Evolutionary conservation across 345 rosid genomes (phyloP).

Genomic region (Citrus unshiu): DNA sequence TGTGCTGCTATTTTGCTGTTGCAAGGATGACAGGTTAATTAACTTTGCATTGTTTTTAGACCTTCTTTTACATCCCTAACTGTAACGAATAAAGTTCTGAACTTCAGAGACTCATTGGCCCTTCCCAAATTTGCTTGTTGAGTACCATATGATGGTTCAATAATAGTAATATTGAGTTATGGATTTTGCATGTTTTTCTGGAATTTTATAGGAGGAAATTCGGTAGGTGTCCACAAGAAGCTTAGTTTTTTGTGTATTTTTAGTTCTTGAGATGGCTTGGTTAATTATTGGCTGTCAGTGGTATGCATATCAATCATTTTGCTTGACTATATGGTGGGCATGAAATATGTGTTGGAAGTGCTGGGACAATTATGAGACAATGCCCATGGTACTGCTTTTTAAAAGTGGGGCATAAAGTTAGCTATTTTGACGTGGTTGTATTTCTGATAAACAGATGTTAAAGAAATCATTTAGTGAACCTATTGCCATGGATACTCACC

Average conservation of each 20-base stretch:
- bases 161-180: neutral
- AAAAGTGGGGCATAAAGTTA: neutral
- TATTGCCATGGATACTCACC: neutral
- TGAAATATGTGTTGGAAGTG: neutral
- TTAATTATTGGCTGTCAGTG: neutral
- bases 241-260: neutral
- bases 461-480: neutral
- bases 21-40: neutral
- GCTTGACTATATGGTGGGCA: neutral
- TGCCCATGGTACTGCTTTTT: neutral
- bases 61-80: neutral
- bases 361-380: neutral
- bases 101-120: neutral
- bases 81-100: neutral
- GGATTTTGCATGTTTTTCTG: neutral
- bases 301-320: neutral
- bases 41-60: neutral
- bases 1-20: neutral
- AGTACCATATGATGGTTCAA: neutral
- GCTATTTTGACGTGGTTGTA: neutral
- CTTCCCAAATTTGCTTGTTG: neutral
- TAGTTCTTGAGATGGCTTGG: neutral
- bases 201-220: neutral
- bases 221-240: neutral
- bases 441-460: neutral